A percentile compares a stretch with the other conserved stretches of the same genome.
Evolutionary conservation across 139 green algal species (phyloP).

Genomic region (Protoeuglena noctilucae): DNA sequence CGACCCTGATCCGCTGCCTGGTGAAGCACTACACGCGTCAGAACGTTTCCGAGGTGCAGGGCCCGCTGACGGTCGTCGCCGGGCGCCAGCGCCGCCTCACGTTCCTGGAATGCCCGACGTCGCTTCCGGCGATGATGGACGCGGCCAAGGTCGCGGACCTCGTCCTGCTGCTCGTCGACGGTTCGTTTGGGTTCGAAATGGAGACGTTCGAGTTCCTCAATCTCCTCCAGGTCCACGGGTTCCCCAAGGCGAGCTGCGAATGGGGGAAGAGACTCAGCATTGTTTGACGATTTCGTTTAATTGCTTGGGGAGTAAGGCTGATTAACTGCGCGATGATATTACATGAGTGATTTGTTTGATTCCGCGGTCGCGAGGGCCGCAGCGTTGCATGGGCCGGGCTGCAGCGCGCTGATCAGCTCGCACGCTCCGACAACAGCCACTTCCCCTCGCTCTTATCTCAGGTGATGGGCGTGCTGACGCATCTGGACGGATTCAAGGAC

Average conservation of each 20-base stretch:
- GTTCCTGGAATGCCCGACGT: constrained; percentile 78
- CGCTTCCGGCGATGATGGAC: constrained; percentile 61
- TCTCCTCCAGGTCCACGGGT: constrained; percentile 82
- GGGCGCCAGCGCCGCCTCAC: constrained; percentile 83
- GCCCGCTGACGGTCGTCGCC: constrained; percentile 82
- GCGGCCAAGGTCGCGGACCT: constrained; percentile 92
- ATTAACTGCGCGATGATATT: too few species aligned
- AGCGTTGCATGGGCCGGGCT: too few species aligned
- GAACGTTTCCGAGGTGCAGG: constrained; percentile 61
- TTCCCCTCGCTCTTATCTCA: too few species aligned
- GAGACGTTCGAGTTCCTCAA: constrained; percentile 99
- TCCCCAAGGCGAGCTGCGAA: too few species aligned
- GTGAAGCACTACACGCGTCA: constrained; percentile 95
- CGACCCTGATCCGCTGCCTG: constrained; percentile 75
- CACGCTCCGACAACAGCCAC: too few species aligned
- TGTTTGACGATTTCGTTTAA: too few species aligned
- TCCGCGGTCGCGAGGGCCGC: too few species aligned
- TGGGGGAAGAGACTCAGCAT: too few species aligned
- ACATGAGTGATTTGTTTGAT: too few species aligned
- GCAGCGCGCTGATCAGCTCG: too few species aligned
- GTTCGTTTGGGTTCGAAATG: constrained; percentile 96
- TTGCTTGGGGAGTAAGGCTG: too few species aligned
- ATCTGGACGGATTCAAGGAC: constrained; percentile 87
- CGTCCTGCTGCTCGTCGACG: constrained; percentile 89
- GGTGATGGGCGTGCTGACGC: constrained; percentile 98